Percentiles rank a stretch among this genome's conserved stretches.
Evolutionary conservation across 768 basidiomycete species (phyloP).

Genomic region (Mycena albidolilacea): DNA sequence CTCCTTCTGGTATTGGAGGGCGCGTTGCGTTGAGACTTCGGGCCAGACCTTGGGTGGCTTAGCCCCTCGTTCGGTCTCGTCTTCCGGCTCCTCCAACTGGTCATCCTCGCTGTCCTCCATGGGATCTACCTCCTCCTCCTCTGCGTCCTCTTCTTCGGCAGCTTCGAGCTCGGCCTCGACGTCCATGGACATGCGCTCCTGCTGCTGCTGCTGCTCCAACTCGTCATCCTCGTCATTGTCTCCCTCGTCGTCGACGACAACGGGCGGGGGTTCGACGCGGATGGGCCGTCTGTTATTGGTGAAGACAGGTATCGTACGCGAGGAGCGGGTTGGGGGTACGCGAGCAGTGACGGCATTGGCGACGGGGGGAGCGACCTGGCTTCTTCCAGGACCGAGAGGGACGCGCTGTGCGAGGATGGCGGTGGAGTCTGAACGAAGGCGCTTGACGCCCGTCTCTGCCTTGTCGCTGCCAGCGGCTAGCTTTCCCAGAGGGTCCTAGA

Average conservation of each 20-base stretch:
- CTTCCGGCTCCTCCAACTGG: conserved; percentile 37
- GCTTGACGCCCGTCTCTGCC: conserved; percentile 74
- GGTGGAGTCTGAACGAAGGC: conserved; percentile 76
- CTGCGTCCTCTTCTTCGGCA: conserved; percentile 51
- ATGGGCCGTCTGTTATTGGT: conserved; percentile 55
- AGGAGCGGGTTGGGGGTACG: conserved; percentile 43
- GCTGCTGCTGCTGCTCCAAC: conserved; percentile 58
- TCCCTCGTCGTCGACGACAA: conserved; percentile 58
- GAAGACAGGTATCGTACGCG: conserved; percentile 39
- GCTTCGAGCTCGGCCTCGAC: conserved; percentile 62
- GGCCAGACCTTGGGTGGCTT: conserved; percentile 77
- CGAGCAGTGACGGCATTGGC: conserved; percentile 59
- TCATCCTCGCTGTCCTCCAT: conserved; percentile 70
- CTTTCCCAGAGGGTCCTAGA: conserved; percentile 66
- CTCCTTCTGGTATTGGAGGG: conserved; percentile 69
- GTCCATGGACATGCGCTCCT: conserved; percentile 70
- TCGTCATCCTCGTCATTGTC: conserved; percentile 42
- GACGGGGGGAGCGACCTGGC: conserved; percentile 59
- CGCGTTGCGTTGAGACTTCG: conserved; percentile 76
- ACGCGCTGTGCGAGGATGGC: conserved; percentile 77
- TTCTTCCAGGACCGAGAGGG: conserved; percentile 74
- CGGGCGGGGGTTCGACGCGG: conserved; percentile 60
- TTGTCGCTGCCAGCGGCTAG: conserved; percentile 72
- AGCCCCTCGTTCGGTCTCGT: conserved; percentile 48
- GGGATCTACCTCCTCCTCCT: conserved; percentile 77